These are phyloP conservation scores for Cudoniella acicularis DNA, from an alignment of 495 filamentous ascomycete genomes.

Conservation along the genomic window DNA sequence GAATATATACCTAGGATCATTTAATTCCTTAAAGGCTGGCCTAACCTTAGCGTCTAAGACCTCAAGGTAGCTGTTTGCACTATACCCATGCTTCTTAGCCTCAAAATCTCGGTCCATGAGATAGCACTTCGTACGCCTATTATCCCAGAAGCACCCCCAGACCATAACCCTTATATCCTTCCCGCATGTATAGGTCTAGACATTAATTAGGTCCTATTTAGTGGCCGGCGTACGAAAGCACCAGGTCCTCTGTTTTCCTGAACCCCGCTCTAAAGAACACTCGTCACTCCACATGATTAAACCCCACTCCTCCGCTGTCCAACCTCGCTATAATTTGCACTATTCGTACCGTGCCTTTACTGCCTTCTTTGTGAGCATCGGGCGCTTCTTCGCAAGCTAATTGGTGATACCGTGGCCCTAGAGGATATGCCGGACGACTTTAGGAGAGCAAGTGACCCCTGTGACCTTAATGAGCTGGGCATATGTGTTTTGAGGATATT, in stretches of 20 bases:
- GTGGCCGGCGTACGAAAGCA: neutral
- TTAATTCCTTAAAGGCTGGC: neutral
- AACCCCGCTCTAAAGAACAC: neutral
- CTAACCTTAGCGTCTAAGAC: neutral
- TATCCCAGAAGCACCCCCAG: neutral
- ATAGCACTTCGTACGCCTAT: neutral
- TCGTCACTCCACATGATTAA: neutral
- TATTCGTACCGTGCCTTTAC: no score
- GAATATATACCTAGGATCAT: neutral
- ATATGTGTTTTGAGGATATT: no score
- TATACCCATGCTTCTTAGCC: conserved; percentile 5
- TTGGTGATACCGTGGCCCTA: no score
- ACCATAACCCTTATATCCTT: neutral
- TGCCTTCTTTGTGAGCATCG: no score
- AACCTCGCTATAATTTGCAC: no score
- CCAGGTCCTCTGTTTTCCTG: neutral
- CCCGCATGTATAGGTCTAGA: neutral
- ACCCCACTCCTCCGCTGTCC: neutral
- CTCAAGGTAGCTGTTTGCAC: neutral
- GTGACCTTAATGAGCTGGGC: no score
- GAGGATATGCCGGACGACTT: no score
- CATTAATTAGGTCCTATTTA: neutral
- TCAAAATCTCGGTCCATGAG: conserved; percentile 3
- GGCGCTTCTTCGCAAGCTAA: no score
- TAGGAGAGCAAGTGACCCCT: no score